phyloP scores from a whole-genome alignment of 2,329 filamentous ascomycete genomes.

The Ophioceras dolichostomum region DNA sequence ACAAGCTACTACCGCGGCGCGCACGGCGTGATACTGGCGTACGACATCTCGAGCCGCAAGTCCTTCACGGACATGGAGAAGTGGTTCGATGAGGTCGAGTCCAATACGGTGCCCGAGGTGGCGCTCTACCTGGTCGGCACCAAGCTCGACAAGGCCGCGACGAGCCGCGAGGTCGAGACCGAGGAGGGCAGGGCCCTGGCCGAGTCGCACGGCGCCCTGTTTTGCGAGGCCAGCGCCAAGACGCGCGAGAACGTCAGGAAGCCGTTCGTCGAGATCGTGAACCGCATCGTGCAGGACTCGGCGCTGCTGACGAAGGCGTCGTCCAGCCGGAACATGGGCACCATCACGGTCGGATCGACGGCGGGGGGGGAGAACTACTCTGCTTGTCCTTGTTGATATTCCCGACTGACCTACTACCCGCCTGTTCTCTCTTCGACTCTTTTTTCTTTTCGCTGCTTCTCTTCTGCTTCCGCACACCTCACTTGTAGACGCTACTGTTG shows the following conservation, averaged over 20 bases:
- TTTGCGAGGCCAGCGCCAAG: conserved; percentile 42
- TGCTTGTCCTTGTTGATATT: conserved; percentile 1
- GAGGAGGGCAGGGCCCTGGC: conserved; percentile 37
- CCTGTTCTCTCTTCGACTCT: not conserved
- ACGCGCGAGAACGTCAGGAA: conserved; percentile 36
- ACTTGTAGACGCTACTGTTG: not conserved
- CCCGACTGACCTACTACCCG: too few species aligned
- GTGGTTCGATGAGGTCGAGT: conserved; percentile 41
- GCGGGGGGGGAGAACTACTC: conserved; percentile 5
- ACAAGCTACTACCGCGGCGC: conserved; percentile 38
- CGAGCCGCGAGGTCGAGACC: conserved; percentile 27
- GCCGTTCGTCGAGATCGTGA: conserved; percentile 39
- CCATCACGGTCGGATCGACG: conserved; percentile 7
- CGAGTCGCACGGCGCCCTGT: conserved; percentile 28
- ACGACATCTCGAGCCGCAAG: conserved; percentile 34
- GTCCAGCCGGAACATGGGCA: conserved; percentile 5
- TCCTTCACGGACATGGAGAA: conserved; percentile 38
- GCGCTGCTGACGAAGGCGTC: conserved; percentile 19
- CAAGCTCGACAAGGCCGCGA: conserved; percentile 34
- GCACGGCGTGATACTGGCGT: conserved; percentile 35
- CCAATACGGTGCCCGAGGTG: conserved; percentile 34
- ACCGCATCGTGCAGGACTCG: conserved; percentile 32
- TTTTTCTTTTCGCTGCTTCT: too few species aligned
- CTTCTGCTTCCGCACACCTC: too few species aligned
- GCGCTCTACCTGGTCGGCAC: conserved; percentile 37